Evolutionary conservation across 495 filamentous ascomycete genomes (phyloP), one percentile per base, ranked within the genome.

Genomic region (Amorphotheca resinae): DNA sequence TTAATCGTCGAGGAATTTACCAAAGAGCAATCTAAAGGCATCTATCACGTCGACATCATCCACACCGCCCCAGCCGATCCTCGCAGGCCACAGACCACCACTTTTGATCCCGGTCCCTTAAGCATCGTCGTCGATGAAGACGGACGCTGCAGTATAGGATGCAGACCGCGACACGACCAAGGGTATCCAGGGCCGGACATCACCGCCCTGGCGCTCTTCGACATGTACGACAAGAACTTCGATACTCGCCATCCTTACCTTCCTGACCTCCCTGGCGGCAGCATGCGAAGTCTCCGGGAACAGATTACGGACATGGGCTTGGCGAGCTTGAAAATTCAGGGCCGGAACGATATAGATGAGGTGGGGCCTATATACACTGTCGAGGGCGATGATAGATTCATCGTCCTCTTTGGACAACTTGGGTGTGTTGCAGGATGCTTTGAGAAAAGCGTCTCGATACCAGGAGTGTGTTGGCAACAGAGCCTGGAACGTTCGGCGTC

Each of bases 351-450:
- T 15, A 15, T 33, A n/a, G 34, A 8, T 2, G 14, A 20, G 34
- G 17, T 21, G 15, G 9, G 5, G 34, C 11, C 6, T 23, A 21
- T 12, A 6, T 28, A 15, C 38, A 15, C 23, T 14, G 21, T 50
- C 9, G 14, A 30, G 16, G 46, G 48, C 8, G 52, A 55, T 36
- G 49, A 55, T 34, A 42, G 47, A 26, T 55, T 51, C 16, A 34
- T 51, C 16, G 33, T 51, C 1, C 9, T 51, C 7, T 41, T 49
- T 25, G 36, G 42, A 1, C 20, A 21, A 5, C 18, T 35, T 9
- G 48, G 48, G 14, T 48, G 32, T 17, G 14, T 39, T 3, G 45
- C 51, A 5, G 51, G 52, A 48, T 51, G 45, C 30, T 55, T 55
- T 18, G 42, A 51, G n/a, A 22, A 41, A 9, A 21, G 23, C 16